Conservation (phyloP, 345 rosid genomes). For the Ceriops zippeliana region DNA sequence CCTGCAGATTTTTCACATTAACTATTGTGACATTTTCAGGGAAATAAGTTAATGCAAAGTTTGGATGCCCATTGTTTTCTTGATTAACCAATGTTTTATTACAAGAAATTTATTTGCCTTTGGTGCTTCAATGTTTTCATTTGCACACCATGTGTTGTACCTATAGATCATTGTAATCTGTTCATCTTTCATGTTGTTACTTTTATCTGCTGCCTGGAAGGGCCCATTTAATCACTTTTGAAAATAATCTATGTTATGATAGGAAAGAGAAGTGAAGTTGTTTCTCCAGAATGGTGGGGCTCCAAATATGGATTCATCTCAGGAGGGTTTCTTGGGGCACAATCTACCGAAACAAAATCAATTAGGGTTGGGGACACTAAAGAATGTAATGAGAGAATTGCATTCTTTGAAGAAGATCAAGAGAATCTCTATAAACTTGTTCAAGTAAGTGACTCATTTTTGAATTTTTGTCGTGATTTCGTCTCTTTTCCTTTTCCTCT, state of each 20-base stretch:
- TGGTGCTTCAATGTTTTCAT: neutral
- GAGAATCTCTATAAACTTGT: conserved; percentile 95
- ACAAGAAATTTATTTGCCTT: neutral
- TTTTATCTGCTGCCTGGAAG: neutral
- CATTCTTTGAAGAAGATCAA: conserved; percentile 87
- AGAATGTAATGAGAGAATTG: conserved; percentile 43
- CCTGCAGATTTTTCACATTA: neutral
- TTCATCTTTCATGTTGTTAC: neutral
- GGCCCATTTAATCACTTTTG: neutral
- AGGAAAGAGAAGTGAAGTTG: conserved; percentile 44
- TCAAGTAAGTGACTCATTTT: conserved; percentile 50
- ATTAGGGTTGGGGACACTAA: conserved; percentile 28
- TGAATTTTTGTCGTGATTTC: neutral
- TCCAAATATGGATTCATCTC: conserved; percentile 73
- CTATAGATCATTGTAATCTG: neutral
- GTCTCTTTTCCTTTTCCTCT: neutral
- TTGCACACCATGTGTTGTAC: neutral
- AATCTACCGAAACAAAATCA: conserved; percentile 47
- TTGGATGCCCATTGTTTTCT: neutral
- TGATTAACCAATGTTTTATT: too few species aligned
- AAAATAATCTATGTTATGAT: conserved; percentile 24
- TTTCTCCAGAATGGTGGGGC: conserved; percentile 92
- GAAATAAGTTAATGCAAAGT: neutral
- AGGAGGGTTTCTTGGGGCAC: conserved; percentile 91
- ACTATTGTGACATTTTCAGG: neutral